These are phyloP conservation scores for Gaeumannomyces sp. DNA, from an alignment of 2,329 filamentous ascomycete genomes.

Conservation along the genomic window DNA sequence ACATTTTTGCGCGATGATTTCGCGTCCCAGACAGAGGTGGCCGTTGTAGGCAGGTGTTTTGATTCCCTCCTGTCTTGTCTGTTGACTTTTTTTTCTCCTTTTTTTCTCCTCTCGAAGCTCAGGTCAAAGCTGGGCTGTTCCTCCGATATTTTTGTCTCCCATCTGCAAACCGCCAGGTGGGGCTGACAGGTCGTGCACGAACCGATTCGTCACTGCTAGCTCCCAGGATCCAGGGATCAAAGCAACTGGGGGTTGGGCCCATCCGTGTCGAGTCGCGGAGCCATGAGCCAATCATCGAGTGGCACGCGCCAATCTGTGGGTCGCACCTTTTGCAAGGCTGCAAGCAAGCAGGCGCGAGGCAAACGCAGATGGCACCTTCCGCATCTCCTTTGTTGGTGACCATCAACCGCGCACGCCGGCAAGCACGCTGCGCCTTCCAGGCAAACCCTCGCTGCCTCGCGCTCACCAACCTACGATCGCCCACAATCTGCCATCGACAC, in stretches of 20 bases:
- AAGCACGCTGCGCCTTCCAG: neutral
- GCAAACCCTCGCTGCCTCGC: neutral
- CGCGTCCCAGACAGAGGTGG: too few species aligned
- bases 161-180: neutral
- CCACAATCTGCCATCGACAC: neutral
- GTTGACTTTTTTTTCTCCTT: neutral
- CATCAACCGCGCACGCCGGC: neutral
- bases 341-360: neutral
- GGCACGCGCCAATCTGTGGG: neutral
- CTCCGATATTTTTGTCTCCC: neutral
- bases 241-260: neutral
- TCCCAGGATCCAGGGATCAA: neutral
- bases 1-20: constrained; percentile 52
- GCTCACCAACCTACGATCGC: neutral
- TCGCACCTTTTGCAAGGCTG: neutral
- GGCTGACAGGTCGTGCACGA: neutral
- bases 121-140: neutral
- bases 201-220: neutral
- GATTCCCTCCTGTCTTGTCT: neutral
- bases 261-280: neutral
- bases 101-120: neutral
- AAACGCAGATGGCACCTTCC: neutral
- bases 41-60: neutral
- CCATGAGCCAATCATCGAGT: neutral
- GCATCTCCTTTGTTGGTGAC: neutral